Percentiles rank a stretch among this genome's conserved stretches.
Conservation (phyloP, 768 basidiomycete genomes). For the Suillus variegatus region DNA sequence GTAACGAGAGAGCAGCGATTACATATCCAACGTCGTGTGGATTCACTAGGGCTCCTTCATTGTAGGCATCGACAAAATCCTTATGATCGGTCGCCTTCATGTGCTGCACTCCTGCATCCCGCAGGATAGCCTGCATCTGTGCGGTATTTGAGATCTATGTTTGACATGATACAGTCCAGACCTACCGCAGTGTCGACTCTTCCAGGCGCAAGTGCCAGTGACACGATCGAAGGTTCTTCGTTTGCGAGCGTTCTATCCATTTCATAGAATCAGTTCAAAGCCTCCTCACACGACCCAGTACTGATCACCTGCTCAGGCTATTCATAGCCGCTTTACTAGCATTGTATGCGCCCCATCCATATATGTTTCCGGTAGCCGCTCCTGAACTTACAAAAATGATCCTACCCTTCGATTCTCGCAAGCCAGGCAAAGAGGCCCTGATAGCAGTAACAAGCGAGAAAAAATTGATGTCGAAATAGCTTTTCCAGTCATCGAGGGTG, state of each 20-base stretch:
- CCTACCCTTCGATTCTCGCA: constrained; percentile 68
- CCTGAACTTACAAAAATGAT: constrained; percentile 88
- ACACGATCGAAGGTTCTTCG: constrained; percentile 77
- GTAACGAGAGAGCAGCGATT: constrained; percentile 73
- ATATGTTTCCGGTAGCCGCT: constrained; percentile 63
- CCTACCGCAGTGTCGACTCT: constrained; percentile 81
- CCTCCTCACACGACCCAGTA: constrained; percentile 4
- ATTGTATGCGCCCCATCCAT: constrained; percentile 82
- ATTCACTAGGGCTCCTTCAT: constrained; percentile 69
- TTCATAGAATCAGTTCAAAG: constrained; percentile 10
- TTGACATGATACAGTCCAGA: constrained; percentile 1
- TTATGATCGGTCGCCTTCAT: constrained; percentile 60
- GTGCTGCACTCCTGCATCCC: constrained; percentile 47
- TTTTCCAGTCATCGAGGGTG: constrained; percentile 63
- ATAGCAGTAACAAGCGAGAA: constrained; percentile 79
- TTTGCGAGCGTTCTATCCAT: constrained; percentile 72
- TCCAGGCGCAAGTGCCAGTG: constrained; percentile 83
- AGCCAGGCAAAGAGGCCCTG: constrained; percentile 63
- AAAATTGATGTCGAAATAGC: constrained; percentile 84
- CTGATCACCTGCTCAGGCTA: constrained; percentile 66
- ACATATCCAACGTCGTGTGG: constrained; percentile 78
- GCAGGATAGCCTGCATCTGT: constrained; percentile 71
- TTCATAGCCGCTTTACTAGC: constrained; percentile 91
- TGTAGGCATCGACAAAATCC: constrained; percentile 57
- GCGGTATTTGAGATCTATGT: constrained; percentile 5